Conservation (phyloP, 2,329 filamentous ascomycete genomes). For the Pyricularia sp. region DNA sequence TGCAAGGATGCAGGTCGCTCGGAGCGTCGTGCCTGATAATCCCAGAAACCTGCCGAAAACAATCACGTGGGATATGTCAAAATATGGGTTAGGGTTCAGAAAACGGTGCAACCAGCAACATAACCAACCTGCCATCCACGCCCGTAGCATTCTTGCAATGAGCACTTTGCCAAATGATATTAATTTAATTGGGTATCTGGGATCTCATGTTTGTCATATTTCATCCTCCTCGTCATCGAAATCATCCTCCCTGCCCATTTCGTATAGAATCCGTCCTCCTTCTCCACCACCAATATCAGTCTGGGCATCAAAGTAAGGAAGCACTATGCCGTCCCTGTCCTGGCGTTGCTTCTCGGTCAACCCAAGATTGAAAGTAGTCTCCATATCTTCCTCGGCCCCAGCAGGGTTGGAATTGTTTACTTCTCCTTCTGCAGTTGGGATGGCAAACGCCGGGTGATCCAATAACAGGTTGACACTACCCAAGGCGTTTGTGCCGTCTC, state of each 20-base stretch:
- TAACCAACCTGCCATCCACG: too few species aligned
- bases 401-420: slow-evolving; percentile 19
- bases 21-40: background rate
- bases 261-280: slow-evolving; percentile 86
- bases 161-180: background rate
- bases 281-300: slow-evolving; percentile 65
- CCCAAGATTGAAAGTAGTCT: slow-evolving; percentile 73
- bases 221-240: slow-evolving; percentile 64
- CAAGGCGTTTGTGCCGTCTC: slow-evolving; percentile 2
- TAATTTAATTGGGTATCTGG: background rate
- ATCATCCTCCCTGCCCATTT: slow-evolving; percentile 92
- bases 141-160: background rate
- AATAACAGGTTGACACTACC: slow-evolving; percentile 48
- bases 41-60: background rate
- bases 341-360: slow-evolving; percentile 82
- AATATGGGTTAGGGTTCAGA: background rate
- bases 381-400: slow-evolving; percentile 38
- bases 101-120: background rate
- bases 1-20: background rate
- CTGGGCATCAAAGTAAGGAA: slow-evolving; percentile 97
- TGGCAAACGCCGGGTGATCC: slow-evolving; percentile 60
- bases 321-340: slow-evolving; percentile 76
- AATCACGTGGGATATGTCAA: background rate
- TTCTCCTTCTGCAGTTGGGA: slow-evolving; percentile 21
- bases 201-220: slow-evolving; percentile 37